Evolutionary conservation across 1,284 basidiomycete genomes (phyloP).

Genomic region (Ustilago xerochloae): DNA sequence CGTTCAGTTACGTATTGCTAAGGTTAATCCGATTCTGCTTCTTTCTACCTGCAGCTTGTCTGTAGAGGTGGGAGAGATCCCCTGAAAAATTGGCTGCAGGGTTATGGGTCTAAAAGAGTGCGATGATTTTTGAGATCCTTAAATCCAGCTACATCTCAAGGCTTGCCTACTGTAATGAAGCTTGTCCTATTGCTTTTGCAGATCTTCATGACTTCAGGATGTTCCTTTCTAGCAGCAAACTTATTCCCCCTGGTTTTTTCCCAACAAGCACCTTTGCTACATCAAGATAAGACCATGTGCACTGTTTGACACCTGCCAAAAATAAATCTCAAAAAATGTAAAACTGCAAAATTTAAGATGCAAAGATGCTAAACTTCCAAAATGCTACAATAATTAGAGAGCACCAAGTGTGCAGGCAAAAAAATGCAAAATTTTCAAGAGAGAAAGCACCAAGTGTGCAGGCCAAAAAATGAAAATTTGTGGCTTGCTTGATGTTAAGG

Average conservation of each 20-base stretch:
- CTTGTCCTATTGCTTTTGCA: not conserved
- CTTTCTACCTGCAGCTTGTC: no score
- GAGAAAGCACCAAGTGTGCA: no score
- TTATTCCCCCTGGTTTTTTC: not conserved
- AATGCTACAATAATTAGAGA: no score
- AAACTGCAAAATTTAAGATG: no score
- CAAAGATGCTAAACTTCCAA: not conserved
- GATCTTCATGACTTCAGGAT: not conserved
- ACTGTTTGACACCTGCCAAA: not conserved
- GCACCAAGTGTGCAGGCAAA: no score
- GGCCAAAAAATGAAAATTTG: no score
- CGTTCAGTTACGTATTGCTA: no score
- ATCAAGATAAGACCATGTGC: not conserved
- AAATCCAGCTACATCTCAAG: not conserved
- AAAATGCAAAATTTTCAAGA: no score
- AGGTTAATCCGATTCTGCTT: no score
- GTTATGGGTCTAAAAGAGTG: not conserved
- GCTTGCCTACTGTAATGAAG: not conserved
- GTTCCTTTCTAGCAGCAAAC: not conserved
- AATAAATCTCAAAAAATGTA: not conserved
- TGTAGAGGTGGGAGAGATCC: not conserved
- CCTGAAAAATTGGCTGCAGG: not conserved
- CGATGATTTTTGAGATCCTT: not conserved
- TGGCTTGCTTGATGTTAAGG: no score
- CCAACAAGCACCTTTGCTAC: no score